A percentile compares a stretch with the other conserved stretches of the same genome.
Conservation (phyloP, 106 monocot genomes). For the Allium sativum region DNA sequence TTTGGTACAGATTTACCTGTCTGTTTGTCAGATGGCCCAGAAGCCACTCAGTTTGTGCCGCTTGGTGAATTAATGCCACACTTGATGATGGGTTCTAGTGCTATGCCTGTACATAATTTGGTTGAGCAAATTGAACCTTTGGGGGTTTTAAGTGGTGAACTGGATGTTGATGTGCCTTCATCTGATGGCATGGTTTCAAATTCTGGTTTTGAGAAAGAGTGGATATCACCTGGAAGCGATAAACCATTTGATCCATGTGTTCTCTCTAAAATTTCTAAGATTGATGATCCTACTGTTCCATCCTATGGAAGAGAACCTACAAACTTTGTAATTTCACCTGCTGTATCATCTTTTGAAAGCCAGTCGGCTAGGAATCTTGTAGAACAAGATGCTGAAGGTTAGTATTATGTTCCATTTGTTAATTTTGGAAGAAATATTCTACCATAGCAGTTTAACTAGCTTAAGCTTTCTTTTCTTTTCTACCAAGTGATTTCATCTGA, state of each 20-base stretch:
- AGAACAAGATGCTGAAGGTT: constrained; percentile 68
- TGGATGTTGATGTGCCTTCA: constrained; percentile 2
- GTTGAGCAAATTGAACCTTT: constrained; percentile 14
- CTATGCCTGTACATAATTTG: background rate
- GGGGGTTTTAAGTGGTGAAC: constrained; percentile 11
- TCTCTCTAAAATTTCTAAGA: constrained; percentile 19
- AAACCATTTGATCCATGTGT: constrained; percentile 10
- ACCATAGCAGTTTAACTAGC: constrained; percentile 1
- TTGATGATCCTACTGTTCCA: constrained; percentile 15
- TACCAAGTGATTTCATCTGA: too few relatives aligned
- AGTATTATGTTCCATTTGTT: background rate
- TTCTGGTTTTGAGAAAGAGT: constrained; percentile 6
- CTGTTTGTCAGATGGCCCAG: constrained; percentile 65
- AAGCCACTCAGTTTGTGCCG: constrained; percentile 52
- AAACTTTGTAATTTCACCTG: constrained; percentile 12
- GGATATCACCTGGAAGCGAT: constrained; percentile 5
- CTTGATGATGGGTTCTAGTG: constrained; percentile 25
- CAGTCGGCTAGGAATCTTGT: constrained; percentile 31
- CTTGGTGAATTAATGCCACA: constrained; percentile 89
- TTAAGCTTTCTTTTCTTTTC: background rate
- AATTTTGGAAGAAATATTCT: background rate
- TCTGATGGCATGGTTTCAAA: constrained; percentile 3
- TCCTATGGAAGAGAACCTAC: constrained; percentile 15
- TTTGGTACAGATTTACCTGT: constrained; percentile 87
- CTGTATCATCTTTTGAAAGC: constrained; percentile 19